phyloP scores from a whole-genome alignment of 805 yeast genomes.

The Pichia rugopelliculosa region DNA sequence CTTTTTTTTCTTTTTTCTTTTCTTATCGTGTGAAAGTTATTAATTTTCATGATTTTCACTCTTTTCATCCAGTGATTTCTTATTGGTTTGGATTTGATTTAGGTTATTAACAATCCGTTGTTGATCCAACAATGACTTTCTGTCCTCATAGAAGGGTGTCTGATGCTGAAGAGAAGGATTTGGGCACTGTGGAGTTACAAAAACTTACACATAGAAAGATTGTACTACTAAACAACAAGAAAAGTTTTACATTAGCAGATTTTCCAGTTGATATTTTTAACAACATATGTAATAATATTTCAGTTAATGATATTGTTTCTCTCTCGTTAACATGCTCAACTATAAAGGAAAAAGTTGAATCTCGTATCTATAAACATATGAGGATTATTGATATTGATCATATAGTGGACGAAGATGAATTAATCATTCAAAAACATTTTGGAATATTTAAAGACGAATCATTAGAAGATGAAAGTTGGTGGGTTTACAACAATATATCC shows the following conservation, averaged over 20 bases:
- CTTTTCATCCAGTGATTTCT: not conserved
- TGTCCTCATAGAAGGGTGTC: constrained; percentile 1
- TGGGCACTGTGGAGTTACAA: not conserved
- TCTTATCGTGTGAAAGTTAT: constrained; percentile 3
- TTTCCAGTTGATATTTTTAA: constrained; percentile 5
- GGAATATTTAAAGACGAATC: constrained; percentile 12
- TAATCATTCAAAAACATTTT: constrained; percentile 12
- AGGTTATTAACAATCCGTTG: not conserved
- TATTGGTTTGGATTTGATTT: not conserved
- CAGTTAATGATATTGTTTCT: constrained; percentile 5
- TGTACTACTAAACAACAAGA: not conserved
- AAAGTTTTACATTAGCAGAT: not conserved
- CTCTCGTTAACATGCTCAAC: constrained; percentile 5
- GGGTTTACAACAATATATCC: constrained; percentile 7
- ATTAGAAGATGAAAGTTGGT: constrained; percentile 10
- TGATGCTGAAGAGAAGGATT: not conserved
- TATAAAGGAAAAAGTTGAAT: constrained; percentile 2
- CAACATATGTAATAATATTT: constrained; percentile 6
- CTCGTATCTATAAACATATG: constrained; percentile 6
- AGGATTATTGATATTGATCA: constrained; percentile 8
- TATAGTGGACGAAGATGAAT: constrained; percentile 11
- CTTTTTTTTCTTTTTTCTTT: not conserved
- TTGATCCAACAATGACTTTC: not conserved
- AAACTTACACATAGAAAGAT: not conserved
- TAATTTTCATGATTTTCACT: not conserved